Base-by-base conservation (phyloP, 2,329 filamentous ascomycete species). In the Calonectria ilicicola region DNA sequence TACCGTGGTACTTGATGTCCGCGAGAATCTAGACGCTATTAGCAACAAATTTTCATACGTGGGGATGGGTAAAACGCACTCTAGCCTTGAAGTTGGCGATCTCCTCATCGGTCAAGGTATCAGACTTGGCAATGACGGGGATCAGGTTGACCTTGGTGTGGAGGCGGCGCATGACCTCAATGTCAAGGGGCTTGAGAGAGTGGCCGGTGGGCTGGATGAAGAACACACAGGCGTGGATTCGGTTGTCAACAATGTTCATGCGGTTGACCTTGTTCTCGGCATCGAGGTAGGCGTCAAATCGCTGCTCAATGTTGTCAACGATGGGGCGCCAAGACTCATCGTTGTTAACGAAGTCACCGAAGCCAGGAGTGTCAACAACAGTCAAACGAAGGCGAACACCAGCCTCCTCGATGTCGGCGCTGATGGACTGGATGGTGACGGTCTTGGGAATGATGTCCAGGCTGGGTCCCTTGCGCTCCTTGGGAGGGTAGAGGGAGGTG, bases 71-170 rank as follows among this genome's bases (percentile, higher is more conserved):
- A 2, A 8, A 23, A 90, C 96, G 85, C 91, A 98, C 97, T 87
- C 97, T 94, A 81, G 95, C 91, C 92, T 99, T 99, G 92, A 99
- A 99, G 77, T 92, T 92, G 68, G 90, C 87, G 82, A 99, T 95
- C 87, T 99, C 97, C 84, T 98, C 97, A 78, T 99, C 97, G 75
- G 97, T 99, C 82, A 99, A 89, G 68, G 97, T 99, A 85, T 99
- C 97, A 32, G 97, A 93, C 91, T 99, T 99, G 86, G 97, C 97
- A 84, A 99, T 98, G 84, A 99, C 97, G 60, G 97, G 97, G 76
- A 99, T 99, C 85, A 99, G 88, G 91, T 99, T 99, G 91, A 99
- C 97, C 93, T 98, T 98, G 91, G 96, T 98, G 89, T 99, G 97
- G 75, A 99, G 93, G 83, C 97, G 94, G 86, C 96, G 96, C 97